Base-by-base conservation (phyloP, 2,329 filamentous ascomycete genomes). In the Claviceps monticola region DNA sequence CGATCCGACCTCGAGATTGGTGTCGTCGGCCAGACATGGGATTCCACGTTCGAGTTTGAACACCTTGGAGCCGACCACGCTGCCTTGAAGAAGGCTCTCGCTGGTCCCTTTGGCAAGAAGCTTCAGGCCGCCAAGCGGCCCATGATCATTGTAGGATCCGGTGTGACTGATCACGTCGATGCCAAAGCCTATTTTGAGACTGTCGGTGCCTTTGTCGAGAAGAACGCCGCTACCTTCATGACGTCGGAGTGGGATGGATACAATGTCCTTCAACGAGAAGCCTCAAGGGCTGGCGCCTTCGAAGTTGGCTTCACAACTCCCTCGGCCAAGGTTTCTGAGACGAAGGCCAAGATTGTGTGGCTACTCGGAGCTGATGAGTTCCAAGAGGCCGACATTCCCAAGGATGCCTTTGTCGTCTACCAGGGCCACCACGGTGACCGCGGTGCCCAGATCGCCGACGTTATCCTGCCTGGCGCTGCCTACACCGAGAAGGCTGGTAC, bases 401-500 rank as follows among this genome's bases (percentile, higher is more conserved):
- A 93, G 76, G 86, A 93, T 59, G 90, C 93, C 13, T 98, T 97
- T 66, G 84, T 98, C 56, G 80, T 98, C 62, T 98, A 98, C 75
- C 93, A 98, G 71, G 93, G 93, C 58, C 93, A 98, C 70, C 93
- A 98, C 69, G 93, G 93, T 70, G 93, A 98, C 72, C 80, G 80
- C 50, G 93, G 91, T 57, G 93, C 93, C 51, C 85, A 94, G 70
- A 80, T 96, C 55, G 93, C 93, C 48, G 91, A 98, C 63, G 81
- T 98, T 53, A 80, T 98, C 59, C 86, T 98, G 19, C 93, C 93
- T 29, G 91, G 89, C 59, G 89, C 89, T 49, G 89, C 93, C 13
- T 98, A 96, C 74, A 97, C 91, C 23, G 93, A 98, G 74, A 98
- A 97, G 76, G 82, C 85, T 23, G 90, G 83, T 54, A 98, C 93